Conservation (phyloP, 441 rosid genomes). For the Kokia cookei region DNA sequence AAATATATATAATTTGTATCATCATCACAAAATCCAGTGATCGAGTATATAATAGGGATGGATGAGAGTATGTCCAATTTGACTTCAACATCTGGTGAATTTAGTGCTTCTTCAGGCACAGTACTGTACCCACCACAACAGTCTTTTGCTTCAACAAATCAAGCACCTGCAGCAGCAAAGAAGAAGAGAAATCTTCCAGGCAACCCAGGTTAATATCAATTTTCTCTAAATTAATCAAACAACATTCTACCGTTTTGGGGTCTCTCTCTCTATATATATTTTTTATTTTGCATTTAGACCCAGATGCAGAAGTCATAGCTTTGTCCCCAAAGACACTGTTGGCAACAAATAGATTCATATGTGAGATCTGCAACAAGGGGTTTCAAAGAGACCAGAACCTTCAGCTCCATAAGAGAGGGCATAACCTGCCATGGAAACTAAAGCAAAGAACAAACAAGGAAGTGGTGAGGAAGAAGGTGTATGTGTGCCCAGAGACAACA, state of each 20-base stretch:
- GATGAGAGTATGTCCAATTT: constrained; percentile 50
- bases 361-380: constrained; percentile 51
- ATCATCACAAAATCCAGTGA: constrained; percentile 8
- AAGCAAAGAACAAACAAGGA: constrained; percentile 53
- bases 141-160: constrained; percentile 30
- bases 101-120: constrained; percentile 37
- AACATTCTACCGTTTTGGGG: background rate
- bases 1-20: background rate
- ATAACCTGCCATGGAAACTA: constrained; percentile 65
- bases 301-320: constrained; percentile 43
- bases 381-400: constrained; percentile 49
- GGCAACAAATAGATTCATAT: constrained; percentile 40
- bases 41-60: background rate
- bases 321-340: constrained; percentile 37
- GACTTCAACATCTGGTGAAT: constrained; percentile 47
- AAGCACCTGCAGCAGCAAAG: constrained; percentile 23
- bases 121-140: constrained; percentile 24
- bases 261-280: background rate
- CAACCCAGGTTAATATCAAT: constrained; percentile 31
- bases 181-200: constrained; percentile 45
- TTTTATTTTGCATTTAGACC: constrained; percentile 20
- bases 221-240: background rate
- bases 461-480: constrained; percentile 42
- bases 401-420: constrained; percentile 47
- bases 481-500: constrained; percentile 56